Evolutionary conservation across 163 green algal species (phyloP).

Genomic region (Prototheca wickerhamii): DNA sequence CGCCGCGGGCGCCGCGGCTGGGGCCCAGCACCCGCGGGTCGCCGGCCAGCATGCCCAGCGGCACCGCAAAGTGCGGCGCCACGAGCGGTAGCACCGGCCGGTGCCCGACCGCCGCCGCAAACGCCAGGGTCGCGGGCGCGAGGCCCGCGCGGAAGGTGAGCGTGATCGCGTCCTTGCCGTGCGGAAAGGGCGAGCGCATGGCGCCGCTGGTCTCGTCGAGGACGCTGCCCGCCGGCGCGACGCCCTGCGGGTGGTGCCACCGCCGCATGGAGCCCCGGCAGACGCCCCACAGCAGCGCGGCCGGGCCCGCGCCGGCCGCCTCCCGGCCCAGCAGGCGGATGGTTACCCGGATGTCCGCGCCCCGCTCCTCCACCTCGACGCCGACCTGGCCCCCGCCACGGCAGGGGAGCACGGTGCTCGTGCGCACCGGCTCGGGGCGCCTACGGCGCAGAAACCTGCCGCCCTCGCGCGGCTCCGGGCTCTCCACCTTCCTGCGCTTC

Average conservation of each 20-base stretch:
- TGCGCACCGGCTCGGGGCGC: not conserved
- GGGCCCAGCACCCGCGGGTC: slow-evolving; percentile 24
- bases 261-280: slow-evolving; percentile 37
- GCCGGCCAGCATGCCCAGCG: slow-evolving; percentile 38
- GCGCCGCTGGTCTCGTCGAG: slow-evolving; percentile 32
- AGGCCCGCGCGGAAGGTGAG: slow-evolving; percentile 27
- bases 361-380: not conserved
- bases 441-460: too few species aligned
- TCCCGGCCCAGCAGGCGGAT: not conserved
- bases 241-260: slow-evolving; percentile 49
- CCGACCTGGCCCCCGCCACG: not conserved
- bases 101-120: slow-evolving; percentile 10
- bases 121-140: slow-evolving; percentile 46
- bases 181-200: slow-evolving; percentile 41
- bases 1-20: slow-evolving; percentile 20
- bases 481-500: too few species aligned
- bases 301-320: not conserved
- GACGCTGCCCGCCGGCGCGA: slow-evolving; percentile 28
- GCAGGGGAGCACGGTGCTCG: not conserved
- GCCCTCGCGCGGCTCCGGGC: too few species aligned
- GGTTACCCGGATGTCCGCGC: not conserved
- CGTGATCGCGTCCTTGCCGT: not conserved
- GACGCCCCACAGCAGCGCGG: slow-evolving; percentile 39
- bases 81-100: slow-evolving; percentile 16
- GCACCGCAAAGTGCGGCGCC: slow-evolving; percentile 38